Base-by-base conservation (phyloP, 768 basidiomycete species). In the Leccinum truebloodii region DNA sequence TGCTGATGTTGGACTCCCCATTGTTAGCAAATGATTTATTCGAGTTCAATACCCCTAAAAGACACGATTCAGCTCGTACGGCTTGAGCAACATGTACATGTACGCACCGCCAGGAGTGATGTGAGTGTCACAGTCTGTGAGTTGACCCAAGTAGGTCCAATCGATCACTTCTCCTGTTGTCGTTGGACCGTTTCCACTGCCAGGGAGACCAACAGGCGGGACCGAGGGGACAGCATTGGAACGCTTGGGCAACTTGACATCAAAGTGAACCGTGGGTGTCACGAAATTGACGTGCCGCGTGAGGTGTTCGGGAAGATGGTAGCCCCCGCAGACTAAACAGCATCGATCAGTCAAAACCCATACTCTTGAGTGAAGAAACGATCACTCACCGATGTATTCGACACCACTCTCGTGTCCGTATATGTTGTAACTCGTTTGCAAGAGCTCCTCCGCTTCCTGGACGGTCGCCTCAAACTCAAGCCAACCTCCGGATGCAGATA, bases 21-120 rank as follows among this genome's bases (percentile, higher is more conserved):
- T 88, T 86, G 48, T 67, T 65, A 18, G 49, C 46, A 52, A 79
- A 78, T 22, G 64, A 71, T 46, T 74, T 67, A 24, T 81, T 69
- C n/a, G 75, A 71, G 3, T 76, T 81, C 60, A 84, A 83, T 44
- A 63, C 75, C 13, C 78, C 78, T 55, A 80, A 77, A n/a, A 71
- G 66, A 20, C 75, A 13, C 52, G 62, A 63, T 22, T 34, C 32
- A 49, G 4, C 24, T 37, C 22, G 44, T 32, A 7, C 8, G 13
- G 6, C n/a, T 14, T 7, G 30, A n/a, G 13, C 8, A 46, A n/a
- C 16, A 35, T n/a, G 26, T 10, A 12, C 4, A 56, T 22, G 18
- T 4, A 61, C 66, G 58, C 58, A 77, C 83, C 83, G 62, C 83
- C 83, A 6, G 86, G 86, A 0, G 87, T 88, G 56, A 83, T 82